These are phyloP conservation scores for Candida dendrica DNA, from an alignment of 805 yeast genomes.

Conservation along the genomic window DNA sequence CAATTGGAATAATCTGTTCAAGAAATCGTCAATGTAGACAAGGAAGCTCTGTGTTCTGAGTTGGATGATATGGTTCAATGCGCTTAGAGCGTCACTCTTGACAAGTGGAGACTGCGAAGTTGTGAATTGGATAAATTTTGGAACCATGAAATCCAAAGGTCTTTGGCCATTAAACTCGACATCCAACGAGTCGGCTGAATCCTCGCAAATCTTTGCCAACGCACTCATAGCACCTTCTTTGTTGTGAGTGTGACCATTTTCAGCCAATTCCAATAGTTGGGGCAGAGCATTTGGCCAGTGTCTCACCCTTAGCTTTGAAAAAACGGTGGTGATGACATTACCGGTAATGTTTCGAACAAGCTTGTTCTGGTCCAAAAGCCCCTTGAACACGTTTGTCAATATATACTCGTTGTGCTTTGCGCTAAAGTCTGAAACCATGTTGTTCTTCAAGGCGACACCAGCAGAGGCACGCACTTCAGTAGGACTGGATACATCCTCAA, in stretches of 20 bases:
- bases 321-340: conserved; percentile 78
- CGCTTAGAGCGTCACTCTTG: conserved; percentile 55
- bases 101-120: conserved; percentile 37
- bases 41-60: conserved; percentile 60
- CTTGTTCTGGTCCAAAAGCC: conserved; percentile 46
- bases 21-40: conserved; percentile 57
- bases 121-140: conserved; percentile 51
- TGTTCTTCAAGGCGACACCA: conserved; percentile 79
- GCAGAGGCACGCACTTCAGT: conserved; percentile 76
- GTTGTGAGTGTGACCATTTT: conserved; percentile 32
- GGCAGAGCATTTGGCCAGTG: conserved; percentile 75
- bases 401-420: conserved; percentile 25
- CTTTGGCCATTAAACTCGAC: conserved; percentile 54
- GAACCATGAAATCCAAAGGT: conserved; percentile 64
- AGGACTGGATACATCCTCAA: conserved; percentile 40
- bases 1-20: conserved; percentile 56
- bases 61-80: conserved; percentile 71
- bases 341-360: conserved; percentile 85
- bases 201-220: conserved; percentile 85
- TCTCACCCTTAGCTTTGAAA: conserved; percentile 57
- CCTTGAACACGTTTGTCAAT: conserved; percentile 29
- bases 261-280: conserved; percentile 56
- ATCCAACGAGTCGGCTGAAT: conserved; percentile 61
- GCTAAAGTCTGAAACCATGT: conserved; percentile 38
- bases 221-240: conserved; percentile 75